Base-by-base conservation (phyloP, 1,284 basidiomycete species). In the Apiotrichum porosum region DNA sequence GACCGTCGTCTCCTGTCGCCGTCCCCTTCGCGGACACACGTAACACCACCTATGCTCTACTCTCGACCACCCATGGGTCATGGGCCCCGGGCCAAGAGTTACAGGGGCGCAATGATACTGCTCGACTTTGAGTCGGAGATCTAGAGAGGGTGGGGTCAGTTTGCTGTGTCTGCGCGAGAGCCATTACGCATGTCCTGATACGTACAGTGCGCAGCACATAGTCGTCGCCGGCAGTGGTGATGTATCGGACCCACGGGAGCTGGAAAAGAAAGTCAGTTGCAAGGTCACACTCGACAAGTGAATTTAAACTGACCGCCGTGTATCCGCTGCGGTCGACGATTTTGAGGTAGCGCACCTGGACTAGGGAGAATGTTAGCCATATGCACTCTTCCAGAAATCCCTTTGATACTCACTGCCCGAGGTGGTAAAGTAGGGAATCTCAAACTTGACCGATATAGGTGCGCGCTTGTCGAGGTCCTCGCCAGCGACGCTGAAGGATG, bases 271-370 rank as follows among this genome's bases (percentile, higher is more conserved):
- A n/a, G n/a, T n/a, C n/a, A n/a, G n/a, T n/a, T n/a, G n/a, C n/a
- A n/a, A n/a, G n/a, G n/a, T n/a, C n/a, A n/a, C n/a, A n/a, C n/a
- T n/a, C n/a, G n/a, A n/a, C n/a, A n/a, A n/a, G n/a, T n/a, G n/a
- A n/a, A n/a, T n/a, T n/a, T n/a, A n/a, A n/a, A n/a, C n/a, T n/a
- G n/a, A n/a, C n/a, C 31, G 90, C 50, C 93, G 73, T 89, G 70
- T 93, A 95, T 17, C 92, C 94, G 49, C 88, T 92, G 80, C 98
- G 97, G 74, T 98, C 95, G 1, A 97, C 92, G 46, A 99, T 93
- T 76, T 98, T 98, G 58, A 91, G 78, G 69, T 97, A 97, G 81
- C 30, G 30, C 15, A 97, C 94, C 36, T 63, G 53, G 33, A 53
- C 28, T 37, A 28, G 12, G 22, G 28, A 28, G 26, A 28, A 6